Percentiles rank a stretch among this genome's conserved stretches.
Conservation (phyloP, 2,329 filamentous ascomycete species). For the Aspergillus sojae region DNA sequence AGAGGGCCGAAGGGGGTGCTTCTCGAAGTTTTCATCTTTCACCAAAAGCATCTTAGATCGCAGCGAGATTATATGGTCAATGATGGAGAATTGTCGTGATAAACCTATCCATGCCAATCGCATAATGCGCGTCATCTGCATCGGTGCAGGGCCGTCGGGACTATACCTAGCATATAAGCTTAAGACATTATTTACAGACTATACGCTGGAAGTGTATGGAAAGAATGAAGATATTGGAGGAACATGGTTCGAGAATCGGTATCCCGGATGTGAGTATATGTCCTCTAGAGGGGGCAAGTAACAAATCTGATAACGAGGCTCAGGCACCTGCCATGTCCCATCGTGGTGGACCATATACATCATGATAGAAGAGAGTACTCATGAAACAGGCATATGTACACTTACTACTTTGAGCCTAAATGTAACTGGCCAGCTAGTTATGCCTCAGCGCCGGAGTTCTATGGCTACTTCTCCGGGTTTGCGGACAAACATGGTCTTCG, state of each 20-base stretch:
- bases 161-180: conserved; percentile 11
- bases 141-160: conserved; percentile 12
- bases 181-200: conserved; percentile 3
- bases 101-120: conserved; percentile 10
- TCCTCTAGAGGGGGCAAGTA: background rate
- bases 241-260: conserved; percentile 17
- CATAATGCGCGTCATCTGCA: conserved; percentile 11
- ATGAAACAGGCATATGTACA: background rate
- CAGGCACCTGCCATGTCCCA: background rate
- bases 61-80: background rate
- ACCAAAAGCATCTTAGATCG: too few relatives aligned
- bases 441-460: conserved; percentile 5
- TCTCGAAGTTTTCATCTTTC: background rate
- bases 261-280: conserved; percentile 9
- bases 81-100: background rate
- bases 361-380: background rate
- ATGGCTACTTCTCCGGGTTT: conserved; percentile 11
- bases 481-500: conserved; percentile 8
- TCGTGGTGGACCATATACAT: background rate
- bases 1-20: background rate
- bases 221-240: conserved; percentile 13
- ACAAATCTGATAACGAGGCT: background rate
- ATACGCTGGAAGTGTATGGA: conserved; percentile 8
- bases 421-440: background rate
- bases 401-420: conserved; percentile 3